Base-by-base conservation (phyloP, 179 eudicot genomes). In the Vitellaria paradoxa region DNA sequence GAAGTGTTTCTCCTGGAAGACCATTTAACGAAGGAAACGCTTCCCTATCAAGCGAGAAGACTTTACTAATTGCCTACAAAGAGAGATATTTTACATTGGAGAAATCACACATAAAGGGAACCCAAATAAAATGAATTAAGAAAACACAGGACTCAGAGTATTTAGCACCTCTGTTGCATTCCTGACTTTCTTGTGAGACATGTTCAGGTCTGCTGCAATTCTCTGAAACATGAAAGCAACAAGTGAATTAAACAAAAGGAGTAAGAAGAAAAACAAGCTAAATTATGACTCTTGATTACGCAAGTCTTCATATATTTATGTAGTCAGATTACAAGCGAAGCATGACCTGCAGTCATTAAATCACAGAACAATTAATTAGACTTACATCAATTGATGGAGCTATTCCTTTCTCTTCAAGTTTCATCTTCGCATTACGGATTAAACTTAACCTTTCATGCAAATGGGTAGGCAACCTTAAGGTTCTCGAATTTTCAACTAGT, bases 31-130 rank as follows among this genome's bases (percentile, higher is more conserved):
- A 96, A 65, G 90, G 90, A 79, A 85, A 96, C 56, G 86, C 91
- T 84, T 88, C 98, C 81, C 98, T 89, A 81, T 93, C 98, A 75
- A 96, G 91, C 42, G 98, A 96, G 75, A 82, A 86, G 73, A 91
- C 94, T 76, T 85, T 87, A 82, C 80, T 93, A 76, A 82, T 82
- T 68, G 99, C 98, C 99, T 96, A 66, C 79, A 76, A 14, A 74
- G 47, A 75, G 60, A 62, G 9, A 37, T n/a, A 17, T 20, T 57
- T 65, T 12, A 70, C 26, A 46, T 56, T 49, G 52, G 65, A 57
- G 52, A 68, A 49, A 52, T 10, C 8, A 64, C 42, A 7, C 8
- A 62, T 13, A 30, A 46, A 49, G 47, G 17, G 23, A 20, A 68
- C 49, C 49, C 47, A 55, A 30, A 18, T 21, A 60, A 15, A 68